Base-by-base conservation (phyloP, 495 filamentous ascomycete species). In the Tricharina praecox region DNA sequence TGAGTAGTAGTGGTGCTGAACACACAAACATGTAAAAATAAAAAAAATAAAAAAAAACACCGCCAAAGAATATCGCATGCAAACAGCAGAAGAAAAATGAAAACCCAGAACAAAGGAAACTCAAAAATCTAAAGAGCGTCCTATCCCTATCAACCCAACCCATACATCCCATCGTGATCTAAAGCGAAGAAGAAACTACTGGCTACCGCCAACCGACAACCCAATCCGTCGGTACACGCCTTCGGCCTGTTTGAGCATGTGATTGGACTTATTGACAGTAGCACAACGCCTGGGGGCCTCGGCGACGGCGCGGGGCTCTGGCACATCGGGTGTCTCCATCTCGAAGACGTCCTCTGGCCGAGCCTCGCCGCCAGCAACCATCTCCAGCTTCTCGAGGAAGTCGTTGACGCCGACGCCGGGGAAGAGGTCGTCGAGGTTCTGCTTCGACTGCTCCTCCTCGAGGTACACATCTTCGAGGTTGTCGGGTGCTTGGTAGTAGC, bases 161-260 rank as follows among this genome's bases (percentile, higher is more conserved):
- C 32, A 43, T 40, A 19, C 26, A 50, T 50, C n/a, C 18, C 26
- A 9, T 39, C 46, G 16, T 32, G 28, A 15, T n/a, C 43, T 32
- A 36, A 42, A 38, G n/a, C 15, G 15, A 24, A n/a, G n/a, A n/a
- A n/a, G n/a, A 26, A 40, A 43, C 46, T 51, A 50, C 36, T 39
- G 45, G 23, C 50, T 48, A 39, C 48, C 48, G 39, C 56, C 57
- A 20, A 61, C 57, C 21, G 60, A 34, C 34, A 56, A 39, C 39
- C 58, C 58, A 35, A 61, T 53, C 50, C 58, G 49, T 40, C 49
- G 50, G 42, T 60, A 61, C 42, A 60, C 56, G 25, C 56, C 53
- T 37, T 61, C 58, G 4, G 52, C 57, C 20, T 41, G 53, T 23
- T 60, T 48, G 37, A 61, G 48, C 37, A 61, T 50, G 25, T 46